phyloP scores from a whole-genome alignment of 2,329 filamentous ascomycete genomes.

The Plenodomus tracheiphilus region DNA sequence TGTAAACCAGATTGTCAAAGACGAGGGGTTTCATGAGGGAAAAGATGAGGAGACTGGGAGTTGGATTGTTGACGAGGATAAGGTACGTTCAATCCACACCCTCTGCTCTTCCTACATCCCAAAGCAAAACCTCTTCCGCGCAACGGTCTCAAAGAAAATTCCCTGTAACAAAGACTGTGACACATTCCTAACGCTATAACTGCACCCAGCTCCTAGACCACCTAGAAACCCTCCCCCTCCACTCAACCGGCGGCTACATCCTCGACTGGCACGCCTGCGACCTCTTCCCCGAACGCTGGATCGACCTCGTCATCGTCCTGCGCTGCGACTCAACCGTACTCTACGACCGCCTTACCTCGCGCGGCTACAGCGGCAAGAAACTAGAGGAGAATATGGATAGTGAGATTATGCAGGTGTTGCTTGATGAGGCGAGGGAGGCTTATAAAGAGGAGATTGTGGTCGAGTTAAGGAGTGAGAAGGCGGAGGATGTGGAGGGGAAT shows the following conservation, averaged over 20 bases:
- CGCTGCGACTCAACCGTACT: slow-evolving; percentile 77
- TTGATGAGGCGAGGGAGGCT: slow-evolving; percentile 85
- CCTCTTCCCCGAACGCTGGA: slow-evolving; percentile 88
- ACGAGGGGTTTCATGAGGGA: slow-evolving; percentile 82
- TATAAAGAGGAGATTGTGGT: slow-evolving; percentile 89
- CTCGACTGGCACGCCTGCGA: slow-evolving; percentile 99
- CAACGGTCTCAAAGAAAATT: too few relatives aligned
- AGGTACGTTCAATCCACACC: slow-evolving; percentile 61
- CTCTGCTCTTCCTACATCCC: too few relatives aligned
- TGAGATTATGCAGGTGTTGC: slow-evolving; percentile 94
- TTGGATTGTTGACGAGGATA: slow-evolving; percentile 96
- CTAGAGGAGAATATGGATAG: slow-evolving; percentile 95
- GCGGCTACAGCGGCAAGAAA: slow-evolving; percentile 83
- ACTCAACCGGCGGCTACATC: slow-evolving; percentile 74
- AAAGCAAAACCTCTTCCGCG: too few relatives aligned
- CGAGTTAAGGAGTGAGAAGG: slow-evolving; percentile 80
- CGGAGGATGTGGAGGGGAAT: slow-evolving; percentile 88
- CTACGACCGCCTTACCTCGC: slow-evolving; percentile 78
- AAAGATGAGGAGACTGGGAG: slow-evolving; percentile 84
- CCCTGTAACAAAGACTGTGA: too few relatives aligned
- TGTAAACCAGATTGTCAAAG: slow-evolving; percentile 90
- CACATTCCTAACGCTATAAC: slow-evolving; percentile 1
- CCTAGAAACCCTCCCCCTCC: slow-evolving; percentile 75
- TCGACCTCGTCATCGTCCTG: slow-evolving; percentile 92
- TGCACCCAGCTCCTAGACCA: slow-evolving; percentile 73